These are phyloP conservation scores for Penicillium janthinellum DNA, from an alignment of 2,329 filamentous ascomycete genomes.

Conservation along the genomic window DNA sequence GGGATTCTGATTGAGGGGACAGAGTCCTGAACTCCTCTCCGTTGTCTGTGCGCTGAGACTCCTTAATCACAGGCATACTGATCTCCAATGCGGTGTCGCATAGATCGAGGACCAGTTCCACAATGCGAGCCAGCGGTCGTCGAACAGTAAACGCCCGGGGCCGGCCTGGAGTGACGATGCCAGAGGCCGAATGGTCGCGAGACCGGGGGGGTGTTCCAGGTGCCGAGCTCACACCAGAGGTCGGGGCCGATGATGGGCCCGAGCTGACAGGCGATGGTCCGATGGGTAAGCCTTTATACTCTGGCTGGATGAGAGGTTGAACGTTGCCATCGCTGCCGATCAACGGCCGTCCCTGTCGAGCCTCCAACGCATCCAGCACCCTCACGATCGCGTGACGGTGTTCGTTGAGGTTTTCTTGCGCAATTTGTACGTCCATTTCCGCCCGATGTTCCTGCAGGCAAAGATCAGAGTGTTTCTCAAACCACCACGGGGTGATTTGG, in stretches of 20 bases:
- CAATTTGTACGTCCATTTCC: slow-evolving; percentile 96
- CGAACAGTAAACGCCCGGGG: slow-evolving; percentile 89
- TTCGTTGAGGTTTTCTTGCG: slow-evolving; percentile 87
- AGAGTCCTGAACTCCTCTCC: slow-evolving; percentile 82
- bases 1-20: slow-evolving; percentile 92
- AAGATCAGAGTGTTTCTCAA: slow-evolving; percentile 96
- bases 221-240: slow-evolving; percentile 70
- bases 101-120: slow-evolving; percentile 90
- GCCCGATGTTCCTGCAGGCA: slow-evolving; percentile 94
- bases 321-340: slow-evolving; percentile 39
- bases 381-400: slow-evolving; percentile 94
- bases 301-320: slow-evolving; percentile 62
- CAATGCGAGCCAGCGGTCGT: slow-evolving; percentile 85
- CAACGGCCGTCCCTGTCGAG: slow-evolving; percentile 50
- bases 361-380: slow-evolving; percentile 88
- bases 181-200: slow-evolving; percentile 65
- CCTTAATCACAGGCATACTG: slow-evolving; percentile 90
- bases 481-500: slow-evolving; percentile 98
- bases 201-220: slow-evolving; percentile 67
- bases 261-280: slow-evolving; percentile 69
- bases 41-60: slow-evolving; percentile 62
- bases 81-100: slow-evolving; percentile 96
- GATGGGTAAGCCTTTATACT: slow-evolving; percentile 87
- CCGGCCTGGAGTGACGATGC: slow-evolving; percentile 68
- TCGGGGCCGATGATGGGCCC: slow-evolving; percentile 70